Conservation (phyloP, 352 stramenopile species). For the Phytophthora pluvialis region DNA sequence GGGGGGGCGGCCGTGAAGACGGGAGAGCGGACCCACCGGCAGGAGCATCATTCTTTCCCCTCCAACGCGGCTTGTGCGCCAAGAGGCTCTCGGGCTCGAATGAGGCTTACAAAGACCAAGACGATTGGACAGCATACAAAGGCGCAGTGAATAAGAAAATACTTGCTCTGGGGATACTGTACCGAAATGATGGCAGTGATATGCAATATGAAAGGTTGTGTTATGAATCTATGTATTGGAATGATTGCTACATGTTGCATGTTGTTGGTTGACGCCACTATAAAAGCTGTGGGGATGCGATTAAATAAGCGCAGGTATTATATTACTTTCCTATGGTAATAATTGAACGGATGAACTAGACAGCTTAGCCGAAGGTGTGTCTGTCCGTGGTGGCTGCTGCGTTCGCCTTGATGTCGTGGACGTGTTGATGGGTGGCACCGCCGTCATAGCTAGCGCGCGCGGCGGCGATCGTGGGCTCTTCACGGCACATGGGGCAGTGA, state of each 20-base stretch:
- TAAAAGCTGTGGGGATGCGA: not conserved
- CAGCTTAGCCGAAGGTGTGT: conserved; percentile 23
- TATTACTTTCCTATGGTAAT: conserved; percentile 44
- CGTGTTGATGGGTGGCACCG: not conserved
- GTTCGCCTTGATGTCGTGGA: conserved; percentile 14
- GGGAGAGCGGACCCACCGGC: conserved; percentile 34
- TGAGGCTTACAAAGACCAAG: conserved; percentile 29
- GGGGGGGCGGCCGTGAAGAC: not conserved
- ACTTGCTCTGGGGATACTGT: not conserved
- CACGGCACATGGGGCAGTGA: conserved; percentile 88
- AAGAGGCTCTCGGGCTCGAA: conserved; percentile 30
- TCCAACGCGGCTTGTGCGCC: conserved; percentile 37
- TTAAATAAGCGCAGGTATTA: conserved; percentile 29
- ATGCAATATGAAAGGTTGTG: conserved; percentile 1
- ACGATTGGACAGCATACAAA: conserved; percentile 27
- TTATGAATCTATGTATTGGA: not conserved
- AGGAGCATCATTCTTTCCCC: conserved; percentile 53
- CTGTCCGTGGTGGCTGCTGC: conserved; percentile 12
- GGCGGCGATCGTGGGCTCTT: conserved; percentile 46
- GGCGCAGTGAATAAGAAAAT: conserved; percentile 11
- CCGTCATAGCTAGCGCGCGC: conserved; percentile 23
- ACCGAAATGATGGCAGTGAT: conserved; percentile 1
- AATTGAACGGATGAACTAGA: conserved; percentile 13
- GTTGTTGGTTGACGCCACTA: too few species aligned
- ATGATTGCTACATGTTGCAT: conserved; percentile 4